These are phyloP conservation scores for Pontederia crassipes DNA, from an alignment of 176 grass and related monocot species.

Conservation along the genomic window DNA sequence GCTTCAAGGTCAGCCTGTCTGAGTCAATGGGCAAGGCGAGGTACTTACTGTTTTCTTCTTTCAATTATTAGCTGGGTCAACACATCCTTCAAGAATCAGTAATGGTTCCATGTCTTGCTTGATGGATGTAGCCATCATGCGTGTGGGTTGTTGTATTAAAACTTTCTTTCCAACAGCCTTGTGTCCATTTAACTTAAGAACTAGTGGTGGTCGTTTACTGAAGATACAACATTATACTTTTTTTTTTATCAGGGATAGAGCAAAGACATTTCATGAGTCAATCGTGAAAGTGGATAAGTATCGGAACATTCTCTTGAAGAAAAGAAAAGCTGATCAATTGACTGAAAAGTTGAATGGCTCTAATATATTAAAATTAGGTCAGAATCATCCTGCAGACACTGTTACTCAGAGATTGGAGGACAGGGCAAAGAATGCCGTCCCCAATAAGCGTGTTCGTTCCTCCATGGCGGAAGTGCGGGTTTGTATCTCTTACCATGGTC, in stretches of 20 bases:
- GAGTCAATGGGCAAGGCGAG: slow-evolving; percentile 43
- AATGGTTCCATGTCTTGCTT: neutral
- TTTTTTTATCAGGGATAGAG: slow-evolving; percentile 44
- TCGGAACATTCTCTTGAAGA: slow-evolving; percentile 45
- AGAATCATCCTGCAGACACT: slow-evolving; percentile 32
- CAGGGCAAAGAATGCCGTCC: slow-evolving; percentile 42
- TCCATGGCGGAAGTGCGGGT: slow-evolving; percentile 65
- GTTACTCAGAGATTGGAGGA: slow-evolving; percentile 44
- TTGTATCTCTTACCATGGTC: slow-evolving; percentile 25
- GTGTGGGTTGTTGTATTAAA: neutral
- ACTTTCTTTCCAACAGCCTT: neutral
- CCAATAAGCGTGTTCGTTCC: slow-evolving; percentile 64
- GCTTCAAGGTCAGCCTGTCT: slow-evolving; percentile 39
- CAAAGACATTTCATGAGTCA: slow-evolving; percentile 41
- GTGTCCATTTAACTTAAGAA: slow-evolving; percentile 2
- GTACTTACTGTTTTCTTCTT: slow-evolving; percentile 11
- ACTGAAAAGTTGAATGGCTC: slow-evolving; percentile 31
- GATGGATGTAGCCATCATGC: neutral
- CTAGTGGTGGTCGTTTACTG: neutral
- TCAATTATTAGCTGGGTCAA: neutral
- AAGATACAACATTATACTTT: neutral
- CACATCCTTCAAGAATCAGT: neutral
- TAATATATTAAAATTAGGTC: slow-evolving; percentile 38
- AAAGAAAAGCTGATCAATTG: slow-evolving; percentile 29
- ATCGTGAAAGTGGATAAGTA: slow-evolving; percentile 58